phyloP scores from a whole-genome alignment of 2,329 filamentous ascomycete species.

The Pseudogymnoascus sp. region DNA sequence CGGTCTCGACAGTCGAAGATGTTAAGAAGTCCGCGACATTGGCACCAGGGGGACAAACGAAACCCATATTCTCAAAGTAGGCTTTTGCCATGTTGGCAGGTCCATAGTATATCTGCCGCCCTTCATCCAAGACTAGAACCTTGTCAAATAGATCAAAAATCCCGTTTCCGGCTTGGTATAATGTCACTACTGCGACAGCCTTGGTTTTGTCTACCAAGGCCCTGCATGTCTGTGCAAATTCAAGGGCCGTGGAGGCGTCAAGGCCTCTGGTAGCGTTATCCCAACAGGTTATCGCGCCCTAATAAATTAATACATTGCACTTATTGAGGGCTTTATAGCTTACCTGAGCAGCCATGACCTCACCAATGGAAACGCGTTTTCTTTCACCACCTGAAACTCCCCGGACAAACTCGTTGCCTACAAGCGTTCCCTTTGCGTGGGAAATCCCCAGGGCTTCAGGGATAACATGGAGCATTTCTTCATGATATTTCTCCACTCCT shows the following conservation, averaged over 20 bases:
- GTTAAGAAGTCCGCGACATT: slow-evolving; percentile 63
- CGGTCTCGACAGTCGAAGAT: slow-evolving; percentile 59
- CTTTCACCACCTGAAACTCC: slow-evolving; percentile 56
- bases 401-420: slow-evolving; percentile 52
- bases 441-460: slow-evolving; percentile 36
- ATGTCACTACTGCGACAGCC: slow-evolving; percentile 53
- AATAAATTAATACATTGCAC: neutral
- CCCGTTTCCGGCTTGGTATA: slow-evolving; percentile 65
- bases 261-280: slow-evolving; percentile 62
- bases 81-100: slow-evolving; percentile 50
- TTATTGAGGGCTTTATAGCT: slow-evolving; percentile 33
- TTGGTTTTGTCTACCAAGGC: slow-evolving; percentile 58
- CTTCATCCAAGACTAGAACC: slow-evolving; percentile 60
- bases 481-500: slow-evolving; percentile 39
- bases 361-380: slow-evolving; percentile 56
- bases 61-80: slow-evolving; percentile 60
- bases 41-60: slow-evolving; percentile 53
- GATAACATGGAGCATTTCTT: slow-evolving; percentile 46
- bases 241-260: slow-evolving; percentile 56
- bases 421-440: slow-evolving; percentile 50
- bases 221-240: slow-evolving; percentile 55
- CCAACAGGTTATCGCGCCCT: slow-evolving; percentile 52
- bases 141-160: slow-evolving; percentile 68
- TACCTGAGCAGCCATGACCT: slow-evolving; percentile 31
- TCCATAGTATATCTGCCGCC: slow-evolving; percentile 61